These are phyloP conservation scores for Drechmeria coniospora DNA, from an alignment of 2,329 filamentous ascomycete genomes.

Conservation along the genomic window DNA sequence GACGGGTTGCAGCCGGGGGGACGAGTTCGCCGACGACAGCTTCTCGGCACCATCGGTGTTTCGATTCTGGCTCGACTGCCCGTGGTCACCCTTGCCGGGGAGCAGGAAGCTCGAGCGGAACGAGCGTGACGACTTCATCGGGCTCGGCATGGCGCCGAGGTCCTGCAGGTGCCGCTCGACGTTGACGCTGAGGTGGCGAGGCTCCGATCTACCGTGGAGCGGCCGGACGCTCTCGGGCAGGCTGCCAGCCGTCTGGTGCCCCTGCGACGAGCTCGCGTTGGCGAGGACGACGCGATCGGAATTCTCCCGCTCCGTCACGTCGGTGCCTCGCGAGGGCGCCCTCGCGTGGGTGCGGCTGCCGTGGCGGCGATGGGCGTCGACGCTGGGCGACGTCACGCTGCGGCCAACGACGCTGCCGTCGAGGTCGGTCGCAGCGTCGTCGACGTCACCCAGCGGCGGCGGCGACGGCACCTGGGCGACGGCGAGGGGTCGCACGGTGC, in stretches of 20 bases:
- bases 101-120: conserved; percentile 64
- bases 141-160: conserved; percentile 36
- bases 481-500: conserved; percentile 31
- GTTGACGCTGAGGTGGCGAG: conserved; percentile 34
- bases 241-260: conserved; percentile 42
- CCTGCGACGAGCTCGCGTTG: conserved; percentile 56
- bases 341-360: conserved; percentile 33
- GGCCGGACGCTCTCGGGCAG: conserved; percentile 67
- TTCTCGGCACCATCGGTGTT: conserved; percentile 60
- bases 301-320: conserved; percentile 60
- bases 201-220: conserved; percentile 36
- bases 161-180: conserved; percentile 44
- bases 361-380: conserved; percentile 15
- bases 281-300: conserved; percentile 56
- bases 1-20: conserved; percentile 45
- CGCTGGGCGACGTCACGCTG: conserved; percentile 43
- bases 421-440: conserved; percentile 25
- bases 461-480: conserved; percentile 18
- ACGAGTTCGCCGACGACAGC: conserved; percentile 65
- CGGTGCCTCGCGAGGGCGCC: conserved; percentile 61
- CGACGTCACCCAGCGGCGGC: conserved; percentile 14
- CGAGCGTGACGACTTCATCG: conserved; percentile 57
- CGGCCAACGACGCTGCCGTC: conserved; percentile 22
- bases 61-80: conserved; percentile 32
- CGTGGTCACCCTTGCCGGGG: conserved; percentile 36